phyloP scores from a whole-genome alignment of 306 rosid genomes.

The Quercus rubra region DNA sequence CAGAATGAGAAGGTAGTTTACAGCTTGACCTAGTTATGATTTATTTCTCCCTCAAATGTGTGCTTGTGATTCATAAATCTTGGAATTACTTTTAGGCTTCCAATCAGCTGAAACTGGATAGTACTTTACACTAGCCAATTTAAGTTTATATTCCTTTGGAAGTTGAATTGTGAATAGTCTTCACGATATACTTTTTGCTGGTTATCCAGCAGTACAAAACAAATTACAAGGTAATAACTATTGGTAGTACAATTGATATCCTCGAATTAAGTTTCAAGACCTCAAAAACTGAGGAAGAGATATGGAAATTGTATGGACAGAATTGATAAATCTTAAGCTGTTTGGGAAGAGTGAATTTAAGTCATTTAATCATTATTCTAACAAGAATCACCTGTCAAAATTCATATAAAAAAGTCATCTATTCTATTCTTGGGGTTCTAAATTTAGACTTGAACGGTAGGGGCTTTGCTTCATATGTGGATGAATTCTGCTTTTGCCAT shows the following conservation, averaged over 20 bases:
- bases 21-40: background rate
- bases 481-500: background rate
- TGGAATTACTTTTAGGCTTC: slow-evolving; percentile 4
- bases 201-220: background rate
- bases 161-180: background rate
- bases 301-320: background rate
- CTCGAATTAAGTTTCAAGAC: background rate
- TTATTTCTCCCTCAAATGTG: slow-evolving; percentile 1
- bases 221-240: background rate
- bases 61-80: slow-evolving; percentile 5
- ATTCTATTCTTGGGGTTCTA: background rate
- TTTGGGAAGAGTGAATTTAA: too few relatives aligned
- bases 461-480: background rate
- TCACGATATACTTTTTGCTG: background rate
- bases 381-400: background rate
- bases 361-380: too few relatives aligned
- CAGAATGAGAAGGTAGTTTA: slow-evolving; percentile 59
- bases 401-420: background rate
- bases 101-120: background rate
- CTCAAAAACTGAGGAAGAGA: background rate
- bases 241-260: background rate
- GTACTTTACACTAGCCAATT: background rate
- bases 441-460: background rate
- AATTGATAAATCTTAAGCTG: background rate
- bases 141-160: background rate